A percentile compares a stretch with the other conserved stretches of the same genome.
Conservation (phyloP, 2,329 filamentous ascomycete species). For the Diaporthe batatas region DNA sequence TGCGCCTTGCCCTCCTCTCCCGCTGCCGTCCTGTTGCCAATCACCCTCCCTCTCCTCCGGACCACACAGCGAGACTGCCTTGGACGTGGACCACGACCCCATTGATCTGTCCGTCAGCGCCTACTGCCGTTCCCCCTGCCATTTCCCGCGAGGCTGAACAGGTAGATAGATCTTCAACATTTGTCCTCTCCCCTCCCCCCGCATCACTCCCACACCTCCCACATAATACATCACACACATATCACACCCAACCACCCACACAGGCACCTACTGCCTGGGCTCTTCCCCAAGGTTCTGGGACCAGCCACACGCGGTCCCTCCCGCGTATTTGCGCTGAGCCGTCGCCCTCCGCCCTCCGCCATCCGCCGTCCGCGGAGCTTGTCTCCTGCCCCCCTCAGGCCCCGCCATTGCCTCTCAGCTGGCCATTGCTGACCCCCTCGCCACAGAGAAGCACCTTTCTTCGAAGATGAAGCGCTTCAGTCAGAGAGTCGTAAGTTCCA, state of each 20-base stretch:
- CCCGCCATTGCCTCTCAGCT: slow-evolving; percentile 31
- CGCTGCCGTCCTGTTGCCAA: slow-evolving; percentile 28
- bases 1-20: slow-evolving; percentile 23
- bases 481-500: slow-evolving; percentile 89
- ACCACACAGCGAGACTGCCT: slow-evolving; percentile 40
- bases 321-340: slow-evolving; percentile 26
- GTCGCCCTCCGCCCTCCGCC: too few relatives aligned
- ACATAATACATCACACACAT: slow-evolving; percentile 9
- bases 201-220: slow-evolving; percentile 12
- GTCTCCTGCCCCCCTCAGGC: slow-evolving; percentile 17
- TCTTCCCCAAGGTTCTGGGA: slow-evolving; percentile 3
- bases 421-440: slow-evolving; percentile 36
- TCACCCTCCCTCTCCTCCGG: slow-evolving; percentile 24
- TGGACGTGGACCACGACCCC: slow-evolving; percentile 42
- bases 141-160: slow-evolving; percentile 41
- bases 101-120: slow-evolving; percentile 41
- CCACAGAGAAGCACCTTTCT: slow-evolving; percentile 46
- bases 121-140: slow-evolving; percentile 42
- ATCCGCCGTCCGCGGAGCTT: slow-evolving; percentile 16
- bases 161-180: slow-evolving; percentile 42
- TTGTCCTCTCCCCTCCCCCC: slow-evolving; percentile 32
- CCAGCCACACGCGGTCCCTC: slow-evolving; percentile 22
- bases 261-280: not conserved
- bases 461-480: slow-evolving; percentile 95
- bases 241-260: not conserved